Conservation (phyloP, 768 basidiomycete genomes). For the Omphalotus guepiniiformis region DNA sequence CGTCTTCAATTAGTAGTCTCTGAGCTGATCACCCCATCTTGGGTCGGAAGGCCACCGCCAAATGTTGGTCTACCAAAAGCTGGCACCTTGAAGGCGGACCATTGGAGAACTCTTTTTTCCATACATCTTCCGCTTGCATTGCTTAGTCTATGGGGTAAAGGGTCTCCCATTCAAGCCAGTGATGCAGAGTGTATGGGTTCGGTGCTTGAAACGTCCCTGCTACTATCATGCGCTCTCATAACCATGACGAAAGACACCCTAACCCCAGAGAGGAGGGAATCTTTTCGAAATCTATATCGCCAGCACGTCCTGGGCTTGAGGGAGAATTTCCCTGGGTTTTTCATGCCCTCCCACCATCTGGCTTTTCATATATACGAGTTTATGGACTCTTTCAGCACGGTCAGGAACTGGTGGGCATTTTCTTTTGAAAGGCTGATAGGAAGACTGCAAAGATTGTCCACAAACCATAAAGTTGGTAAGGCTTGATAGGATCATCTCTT, state of each 20-base stretch:
- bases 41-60: conserved; percentile 9
- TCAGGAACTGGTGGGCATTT: conserved; percentile 21
- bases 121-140: conserved; percentile 20
- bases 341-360: conserved; percentile 4
- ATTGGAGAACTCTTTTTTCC: conserved; percentile 16
- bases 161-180: neutral
- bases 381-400: conserved; percentile 10
- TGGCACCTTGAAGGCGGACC: conserved; percentile 23
- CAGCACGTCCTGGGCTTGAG: conserved; percentile 7
- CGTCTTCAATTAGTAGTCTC: neutral
- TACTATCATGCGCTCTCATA: neutral
- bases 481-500: neutral
- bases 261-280: neutral
- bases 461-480: conserved; percentile 22
- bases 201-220: conserved; percentile 1
- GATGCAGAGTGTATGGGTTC: neutral
- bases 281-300: conserved; percentile 2
- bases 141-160: conserved; percentile 16
- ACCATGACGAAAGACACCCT: neutral
- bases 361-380: conserved; percentile 16
- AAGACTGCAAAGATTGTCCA: conserved; percentile 15
- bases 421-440: conserved; percentile 22
- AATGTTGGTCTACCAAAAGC: conserved; percentile 11
- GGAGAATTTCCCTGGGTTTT: conserved; percentile 9
- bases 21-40: conserved; percentile 1